Evolutionary conservation across 345 rosid genomes (phyloP), one percentile per base, ranked within the genome.

Genomic region (Lagerstroemia speciosa): DNA sequence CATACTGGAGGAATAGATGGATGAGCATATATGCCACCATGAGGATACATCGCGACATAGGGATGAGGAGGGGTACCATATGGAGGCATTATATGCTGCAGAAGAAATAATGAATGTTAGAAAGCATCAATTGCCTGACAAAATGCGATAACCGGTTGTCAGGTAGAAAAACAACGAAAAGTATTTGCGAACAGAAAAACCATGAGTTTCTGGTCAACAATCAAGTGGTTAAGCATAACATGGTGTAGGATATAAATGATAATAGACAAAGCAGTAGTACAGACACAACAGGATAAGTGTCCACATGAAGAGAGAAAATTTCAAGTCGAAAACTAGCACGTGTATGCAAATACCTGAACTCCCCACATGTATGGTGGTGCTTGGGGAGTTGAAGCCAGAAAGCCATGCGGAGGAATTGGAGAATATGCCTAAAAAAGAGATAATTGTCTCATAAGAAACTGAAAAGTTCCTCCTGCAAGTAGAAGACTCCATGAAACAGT

Each of bases 311-410:
- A 65, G n/a, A 62, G 37, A 16, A 64, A 24, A 27, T 24, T 65
- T 12, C 22, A 65, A 36, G 32, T 38, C 6, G 32, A 9, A 65
- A 65, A 20, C 9, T 12, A 65, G 16, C 52, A n/a, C 12, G 8
- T 40, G 31, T 22, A 5, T 38, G 12, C 61, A 67, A 29, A 64
- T 83, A 94, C 99, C 97, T 94, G 99, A 74, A 94, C 99, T 3
- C 99, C 98, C 99, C 99, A 94, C 99, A 94, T 91, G 73, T 94
- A 94, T 70, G 99, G 97, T 71, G 83, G 98, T 76, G 96, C 89
- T 80, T 94, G 99, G 73, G 99, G 97, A 80, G 89, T 94, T 74
- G 97, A 87, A 62, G 97, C 95, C 84, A 94, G 71, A 83, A 83
- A 93, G 29, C 98, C 97, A 83, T 86, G 98, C 19, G 97, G 96